Conservation (phyloP, 495 filamentous ascomycete species). For the Lophium mytilinum region DNA sequence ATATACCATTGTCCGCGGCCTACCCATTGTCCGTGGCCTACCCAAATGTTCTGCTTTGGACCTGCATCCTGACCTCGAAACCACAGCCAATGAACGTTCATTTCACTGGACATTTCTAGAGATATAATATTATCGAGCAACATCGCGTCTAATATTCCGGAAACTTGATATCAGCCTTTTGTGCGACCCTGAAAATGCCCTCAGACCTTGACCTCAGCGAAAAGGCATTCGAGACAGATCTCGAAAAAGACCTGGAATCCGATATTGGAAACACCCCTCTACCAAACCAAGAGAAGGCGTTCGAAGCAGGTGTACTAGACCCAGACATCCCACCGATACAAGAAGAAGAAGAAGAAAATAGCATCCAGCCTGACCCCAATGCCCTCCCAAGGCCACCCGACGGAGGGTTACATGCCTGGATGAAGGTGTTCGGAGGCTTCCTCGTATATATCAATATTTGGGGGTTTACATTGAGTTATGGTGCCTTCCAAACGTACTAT, state of each 20-base stretch:
- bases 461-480: conserved; percentile 26
- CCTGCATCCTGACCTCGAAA: too few relatives aligned
- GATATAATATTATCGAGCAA: too few relatives aligned
- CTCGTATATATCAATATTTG: conserved; percentile 25
- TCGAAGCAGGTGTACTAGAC: not conserved
- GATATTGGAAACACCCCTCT: not conserved
- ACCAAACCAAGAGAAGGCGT: not conserved
- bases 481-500: conserved; percentile 32
- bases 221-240: not conserved
- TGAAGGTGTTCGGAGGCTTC: conserved; percentile 23
- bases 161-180: not conserved
- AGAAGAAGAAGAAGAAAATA: not conserved
- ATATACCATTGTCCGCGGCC: not conserved
- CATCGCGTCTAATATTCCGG: too few relatives aligned
- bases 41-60: too few relatives aligned
- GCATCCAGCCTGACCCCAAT: not conserved
- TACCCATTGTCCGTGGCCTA: not conserved
- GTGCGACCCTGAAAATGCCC: not conserved
- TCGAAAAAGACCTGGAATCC: not conserved
- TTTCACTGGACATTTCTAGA: too few relatives aligned
- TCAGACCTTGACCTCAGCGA: not conserved
- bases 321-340: not conserved
- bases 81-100: too few relatives aligned
- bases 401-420: conserved; percentile 22
- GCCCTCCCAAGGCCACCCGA: conserved; percentile 13